A percentile compares a stretch with the other conserved stretches of the same genome.
phyloP scores from a whole-genome alignment of 1,284 basidiomycete genomes.

The Papiliotrema laurentii region DNA sequence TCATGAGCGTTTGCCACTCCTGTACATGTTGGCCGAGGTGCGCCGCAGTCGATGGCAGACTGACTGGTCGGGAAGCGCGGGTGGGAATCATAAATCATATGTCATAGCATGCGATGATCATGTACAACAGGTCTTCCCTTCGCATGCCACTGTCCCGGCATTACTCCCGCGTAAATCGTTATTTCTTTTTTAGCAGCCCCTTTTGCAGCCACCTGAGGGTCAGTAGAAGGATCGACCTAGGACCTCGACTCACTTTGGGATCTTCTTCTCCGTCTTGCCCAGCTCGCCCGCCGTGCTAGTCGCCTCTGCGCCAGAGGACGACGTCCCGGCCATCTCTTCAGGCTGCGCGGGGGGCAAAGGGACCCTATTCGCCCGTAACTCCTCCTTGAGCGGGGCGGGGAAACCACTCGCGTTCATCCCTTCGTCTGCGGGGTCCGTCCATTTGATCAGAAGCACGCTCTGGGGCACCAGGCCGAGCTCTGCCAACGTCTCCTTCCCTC shows the following conservation, averaged over 20 bases:
- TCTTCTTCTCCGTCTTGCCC: conserved; percentile 31
- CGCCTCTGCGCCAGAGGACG: not conserved
- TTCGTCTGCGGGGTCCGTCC: conserved; percentile 30
- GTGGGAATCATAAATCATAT: too few relatives aligned
- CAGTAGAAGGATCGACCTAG: not conserved
- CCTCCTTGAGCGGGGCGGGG: conserved; percentile 38
- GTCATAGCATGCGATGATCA: too few relatives aligned
- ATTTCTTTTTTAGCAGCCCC: conserved; percentile 46
- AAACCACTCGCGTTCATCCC: conserved; percentile 40
- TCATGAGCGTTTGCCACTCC: too few relatives aligned
- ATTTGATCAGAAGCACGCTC: conserved; percentile 42
- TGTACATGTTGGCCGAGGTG: too few relatives aligned
- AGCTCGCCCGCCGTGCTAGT: conserved; percentile 1
- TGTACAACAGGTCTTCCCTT: too few relatives aligned
- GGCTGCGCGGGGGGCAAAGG: conserved; percentile 33
- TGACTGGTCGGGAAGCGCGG: too few relatives aligned
- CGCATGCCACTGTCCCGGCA: too few relatives aligned
- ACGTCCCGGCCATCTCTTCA: conserved; percentile 8
- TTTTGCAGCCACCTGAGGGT: conserved; percentile 42
- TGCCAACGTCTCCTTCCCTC: conserved; percentile 35
- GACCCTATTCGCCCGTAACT: conserved; percentile 32
- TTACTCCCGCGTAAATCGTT: too few relatives aligned
- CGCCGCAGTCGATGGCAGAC: too few relatives aligned
- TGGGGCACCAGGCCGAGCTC: conserved; percentile 46
- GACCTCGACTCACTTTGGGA: conserved; percentile 30